Percentiles rank a stretch among this genome's conserved stretches.
phyloP scores from a whole-genome alignment of 108 stramenopile genomes.

The Fistulifera solaris region DNA sequence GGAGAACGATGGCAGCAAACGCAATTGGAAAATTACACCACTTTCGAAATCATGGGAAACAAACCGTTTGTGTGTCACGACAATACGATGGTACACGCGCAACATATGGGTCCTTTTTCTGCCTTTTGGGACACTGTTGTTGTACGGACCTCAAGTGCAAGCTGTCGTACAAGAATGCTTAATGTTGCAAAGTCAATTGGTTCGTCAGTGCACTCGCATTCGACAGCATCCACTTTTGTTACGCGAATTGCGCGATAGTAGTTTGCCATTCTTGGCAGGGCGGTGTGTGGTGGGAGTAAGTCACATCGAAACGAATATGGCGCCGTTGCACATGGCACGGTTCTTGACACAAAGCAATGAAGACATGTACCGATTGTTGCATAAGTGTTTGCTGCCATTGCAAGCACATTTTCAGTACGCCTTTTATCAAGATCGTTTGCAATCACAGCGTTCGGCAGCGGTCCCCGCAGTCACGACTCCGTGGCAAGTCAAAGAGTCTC shows the following conservation, averaged over 20 bases:
- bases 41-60: neutral
- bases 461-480: neutral
- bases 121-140: slow-evolving; percentile 10
- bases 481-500: neutral
- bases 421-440: slow-evolving; percentile 39
- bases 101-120: too few species aligned
- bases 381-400: slow-evolving; percentile 29
- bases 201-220: slow-evolving; percentile 22
- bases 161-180: slow-evolving; percentile 19
- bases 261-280: slow-evolving; percentile 13
- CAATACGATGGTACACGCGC: too few species aligned
- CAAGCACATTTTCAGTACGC: slow-evolving; percentile 21
- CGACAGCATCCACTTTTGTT: slow-evolving; percentile 11
- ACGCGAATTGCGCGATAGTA: neutral
- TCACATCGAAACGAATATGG: slow-evolving; percentile 8
- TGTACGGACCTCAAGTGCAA: slow-evolving; percentile 28
- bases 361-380: slow-evolving; percentile 48
- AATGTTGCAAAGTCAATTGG: slow-evolving; percentile 15
- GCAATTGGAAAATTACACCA: slow-evolving; percentile 9
- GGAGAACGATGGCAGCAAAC: slow-evolving; percentile 44
- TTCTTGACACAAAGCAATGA: slow-evolving; percentile 32
- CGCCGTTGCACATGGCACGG: slow-evolving; percentile 2
- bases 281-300: slow-evolving; percentile 27
- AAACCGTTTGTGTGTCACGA: too few species aligned
- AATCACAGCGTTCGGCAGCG: slow-evolving; percentile 9